These are phyloP conservation scores for Elsinoe fawcettii DNA, from an alignment of 2,329 filamentous ascomycete species.

Conservation along the genomic window DNA sequence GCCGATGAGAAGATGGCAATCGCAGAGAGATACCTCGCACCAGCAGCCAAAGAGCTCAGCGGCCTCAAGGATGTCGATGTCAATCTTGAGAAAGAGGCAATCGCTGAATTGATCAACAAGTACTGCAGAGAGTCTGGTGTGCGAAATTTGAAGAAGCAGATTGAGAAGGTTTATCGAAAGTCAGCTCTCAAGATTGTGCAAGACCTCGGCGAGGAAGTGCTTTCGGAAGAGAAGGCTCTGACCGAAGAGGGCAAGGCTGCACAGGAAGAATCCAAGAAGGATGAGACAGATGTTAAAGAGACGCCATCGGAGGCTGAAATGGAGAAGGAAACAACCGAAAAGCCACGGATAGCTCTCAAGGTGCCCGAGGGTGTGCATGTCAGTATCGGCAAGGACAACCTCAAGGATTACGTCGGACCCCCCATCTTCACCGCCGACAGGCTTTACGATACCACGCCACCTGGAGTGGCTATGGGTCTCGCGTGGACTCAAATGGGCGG, in stretches of 20 bases:
- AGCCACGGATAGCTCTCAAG: constrained; percentile 65
- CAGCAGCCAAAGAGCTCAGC: constrained; percentile 87
- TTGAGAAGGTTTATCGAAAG: constrained; percentile 98
- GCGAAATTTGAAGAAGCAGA: constrained; percentile 97
- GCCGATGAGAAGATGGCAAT: constrained; percentile 99
- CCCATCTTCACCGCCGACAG: constrained; percentile 93
- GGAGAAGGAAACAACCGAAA: constrained; percentile 53
- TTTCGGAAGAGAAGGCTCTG: constrained; percentile 72
- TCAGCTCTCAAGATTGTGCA: constrained; percentile 95
- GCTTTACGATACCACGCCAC: constrained; percentile 85
- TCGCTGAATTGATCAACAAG: constrained; percentile 94
- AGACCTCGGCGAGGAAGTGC: constrained; percentile 76
- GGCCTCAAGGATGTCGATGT: constrained; percentile 88
- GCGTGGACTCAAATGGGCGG: constrained; percentile 98
- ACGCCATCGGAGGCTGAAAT: constrained; percentile 43
- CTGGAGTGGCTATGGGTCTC: constrained; percentile 94
- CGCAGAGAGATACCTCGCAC: constrained; percentile 83
- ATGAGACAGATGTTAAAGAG: constrained; percentile 55
- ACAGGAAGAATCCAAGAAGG: constrained; percentile 61
- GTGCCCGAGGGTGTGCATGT: constrained; percentile 85
- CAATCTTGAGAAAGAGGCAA: constrained; percentile 74
- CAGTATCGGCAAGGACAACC: constrained; percentile 74
- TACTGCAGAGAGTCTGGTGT: constrained; percentile 97
- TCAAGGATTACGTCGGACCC: constrained; percentile 94
- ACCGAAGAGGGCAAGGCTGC: constrained; percentile 81